Evolutionary conservation across 2,329 filamentous ascomycete species (phyloP).

Genomic region (Triangularia verruculosa): DNA sequence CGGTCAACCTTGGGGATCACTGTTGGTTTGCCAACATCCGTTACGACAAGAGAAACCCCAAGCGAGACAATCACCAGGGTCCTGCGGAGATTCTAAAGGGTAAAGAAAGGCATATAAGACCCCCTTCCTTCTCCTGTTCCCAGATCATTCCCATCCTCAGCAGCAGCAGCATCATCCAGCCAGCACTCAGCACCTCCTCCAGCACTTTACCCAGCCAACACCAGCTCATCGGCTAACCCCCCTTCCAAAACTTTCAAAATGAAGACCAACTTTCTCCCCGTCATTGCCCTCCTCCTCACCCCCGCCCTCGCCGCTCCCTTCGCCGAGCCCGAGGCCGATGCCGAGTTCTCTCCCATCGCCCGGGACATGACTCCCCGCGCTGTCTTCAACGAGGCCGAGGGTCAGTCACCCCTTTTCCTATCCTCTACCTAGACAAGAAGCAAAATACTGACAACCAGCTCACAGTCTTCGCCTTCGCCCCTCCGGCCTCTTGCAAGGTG

Average conservation of each 20-base stretch:
- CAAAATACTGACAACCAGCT: not conserved
- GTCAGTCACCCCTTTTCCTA: constrained; percentile 2
- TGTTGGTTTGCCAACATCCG: not conserved
- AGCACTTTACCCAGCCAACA: not conserved
- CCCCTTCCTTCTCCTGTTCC: not conserved
- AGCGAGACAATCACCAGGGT: not conserved
- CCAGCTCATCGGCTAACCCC: not conserved
- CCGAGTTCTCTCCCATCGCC: not conserved
- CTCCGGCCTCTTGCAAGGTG: constrained; percentile 18
- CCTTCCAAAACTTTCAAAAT: constrained; percentile 7
- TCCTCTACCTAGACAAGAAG: not conserved
- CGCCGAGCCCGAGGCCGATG: constrained; percentile 2
- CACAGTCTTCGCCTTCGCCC: constrained; percentile 20
- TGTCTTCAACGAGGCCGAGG: constrained; percentile 20
- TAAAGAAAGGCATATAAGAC: constrained; percentile 1
- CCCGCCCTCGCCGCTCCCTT: constrained; percentile 12
- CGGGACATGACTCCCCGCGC: constrained; percentile 17
- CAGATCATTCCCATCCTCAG: not conserved
- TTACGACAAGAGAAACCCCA: not conserved
- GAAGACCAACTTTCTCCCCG: constrained; percentile 12
- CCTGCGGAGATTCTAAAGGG: no score
- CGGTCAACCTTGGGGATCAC: not conserved
- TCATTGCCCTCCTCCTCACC: constrained; percentile 7
- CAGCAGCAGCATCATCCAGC: constrained; percentile 2
- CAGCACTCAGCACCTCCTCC: not conserved